A percentile compares a stretch with the other conserved stretches of the same genome.
Conservation (phyloP, 2,329 filamentous ascomycete species). For the Tricladium varicosporioides region DNA sequence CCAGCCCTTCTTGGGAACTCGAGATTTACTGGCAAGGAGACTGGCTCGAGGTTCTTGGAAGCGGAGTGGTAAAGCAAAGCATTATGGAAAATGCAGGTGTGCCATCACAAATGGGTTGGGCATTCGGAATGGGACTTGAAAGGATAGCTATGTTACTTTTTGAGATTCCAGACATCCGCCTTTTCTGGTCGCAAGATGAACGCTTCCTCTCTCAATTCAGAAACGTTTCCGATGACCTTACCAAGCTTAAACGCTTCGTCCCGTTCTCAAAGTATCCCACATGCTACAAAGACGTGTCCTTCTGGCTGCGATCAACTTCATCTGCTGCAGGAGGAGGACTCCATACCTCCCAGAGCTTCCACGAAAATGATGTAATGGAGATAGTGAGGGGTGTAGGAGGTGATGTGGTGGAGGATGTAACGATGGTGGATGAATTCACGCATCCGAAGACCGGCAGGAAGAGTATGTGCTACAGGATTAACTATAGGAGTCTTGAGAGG, state of each 20-base stretch:
- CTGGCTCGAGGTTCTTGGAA: conserved; percentile 96
- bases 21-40: conserved; percentile 93
- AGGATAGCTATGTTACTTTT: conserved; percentile 97
- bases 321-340: conserved; percentile 47
- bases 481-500: conserved; percentile 88
- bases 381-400: conserved; percentile 80
- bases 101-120: conserved; percentile 80
- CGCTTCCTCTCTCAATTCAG: conserved; percentile 87
- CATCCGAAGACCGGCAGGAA: conserved; percentile 81
- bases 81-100: conserved; percentile 76
- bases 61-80: conserved; percentile 81
- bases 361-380: conserved; percentile 98
- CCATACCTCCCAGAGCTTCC: conserved; percentile 54
- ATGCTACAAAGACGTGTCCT: conserved; percentile 89
- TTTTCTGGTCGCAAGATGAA: conserved; percentile 88
- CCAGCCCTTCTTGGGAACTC: conserved; percentile 90
- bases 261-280: conserved; percentile 91
- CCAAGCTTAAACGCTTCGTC: conserved; percentile 61
- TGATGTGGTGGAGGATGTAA: conserved; percentile 84
- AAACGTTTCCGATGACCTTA: conserved; percentile 52
- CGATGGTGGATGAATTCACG: conserved; percentile 78
- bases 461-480: conserved; percentile 89
- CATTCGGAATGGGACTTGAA: conserved; percentile 91
- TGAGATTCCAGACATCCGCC: conserved; percentile 90
- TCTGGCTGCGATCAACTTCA: conserved; percentile 68